Evolutionary conservation across 768 basidiomycete species (phyloP), one percentile per base, ranked within the genome.

Genomic region (Agrocybe praecox): DNA sequence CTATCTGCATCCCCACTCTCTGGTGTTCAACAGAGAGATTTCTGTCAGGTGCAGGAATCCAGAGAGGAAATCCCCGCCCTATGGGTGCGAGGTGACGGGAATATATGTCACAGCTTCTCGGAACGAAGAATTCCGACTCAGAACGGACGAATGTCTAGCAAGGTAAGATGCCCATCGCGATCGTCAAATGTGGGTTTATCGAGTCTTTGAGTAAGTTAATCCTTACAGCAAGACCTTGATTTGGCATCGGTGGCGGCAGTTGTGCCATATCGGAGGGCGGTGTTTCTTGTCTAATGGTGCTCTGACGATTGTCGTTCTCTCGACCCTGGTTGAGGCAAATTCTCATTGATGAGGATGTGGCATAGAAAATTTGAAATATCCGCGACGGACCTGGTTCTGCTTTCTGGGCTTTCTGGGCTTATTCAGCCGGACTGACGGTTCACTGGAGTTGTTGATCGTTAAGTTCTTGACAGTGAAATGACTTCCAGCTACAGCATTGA

Each of bases 41-140:
- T 23, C 33, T 40, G 45, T 53, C 60, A 15, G 62, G 62, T n/a
- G 49, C 60, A 6, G 65, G 65, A 2, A 60, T 46, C 62, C 62
- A 63, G 14, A 66, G 49, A 23, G 65, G 60, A 11, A 43, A 51
- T 2, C 65, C 65, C 1, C 65, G 57, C 18, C 50, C 40, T 46
- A 60, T 55, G 2, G 47, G 46, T 17, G 52, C 49, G 17, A 66
- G 53, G 19, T 65, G 60, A 33, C 52, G 51, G 14, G 50, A 57
- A 49, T 65, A 65, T 33, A 64, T 60, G 12, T 63, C 57, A 23
- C 56, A 53, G 24, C 52, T 53, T 33, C 52, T 45, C 19, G 43
- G 52, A 6, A 45, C 19, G 14, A 15, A 40, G n/a, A 40, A n/a
- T 3, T 40, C 36, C n/a, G 36, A 12, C n/a, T n/a, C n/a, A 40